These are phyloP conservation scores for Silene vulgaris DNA, from an alignment of 179 eudicot genomes.

Conservation along the genomic window DNA sequence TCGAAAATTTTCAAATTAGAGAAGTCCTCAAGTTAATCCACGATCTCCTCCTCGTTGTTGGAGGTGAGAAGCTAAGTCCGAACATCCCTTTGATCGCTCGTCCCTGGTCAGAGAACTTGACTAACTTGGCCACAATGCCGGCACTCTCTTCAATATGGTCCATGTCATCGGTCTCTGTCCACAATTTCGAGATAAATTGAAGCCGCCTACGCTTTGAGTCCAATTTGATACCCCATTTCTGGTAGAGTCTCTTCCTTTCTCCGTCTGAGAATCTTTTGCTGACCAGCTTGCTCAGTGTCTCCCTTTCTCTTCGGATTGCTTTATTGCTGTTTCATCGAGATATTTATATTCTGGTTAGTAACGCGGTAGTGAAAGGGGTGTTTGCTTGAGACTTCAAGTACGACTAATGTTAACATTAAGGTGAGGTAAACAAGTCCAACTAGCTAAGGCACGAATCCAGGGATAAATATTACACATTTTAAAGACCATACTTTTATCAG, in stretches of 20 bases:
- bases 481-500: not conserved
- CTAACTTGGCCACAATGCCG: slow-evolving; percentile 53
- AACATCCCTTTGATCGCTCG: slow-evolving; percentile 62
- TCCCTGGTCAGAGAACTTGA: slow-evolving; percentile 53
- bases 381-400: not conserved
- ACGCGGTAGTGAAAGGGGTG: not conserved
- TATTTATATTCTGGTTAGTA: slow-evolving; percentile 12
- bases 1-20: slow-evolving; percentile 26
- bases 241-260: slow-evolving; percentile 55
- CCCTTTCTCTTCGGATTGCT: slow-evolving; percentile 62
- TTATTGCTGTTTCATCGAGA: slow-evolving; percentile 46
- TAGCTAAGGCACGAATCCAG: not conserved
- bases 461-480: not conserved
- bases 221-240: slow-evolving; percentile 56
- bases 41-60: slow-evolving; percentile 38
- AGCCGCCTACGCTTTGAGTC: slow-evolving; percentile 61
- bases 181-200: slow-evolving; percentile 49
- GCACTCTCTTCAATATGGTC: slow-evolving; percentile 64
- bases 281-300: slow-evolving; percentile 51
- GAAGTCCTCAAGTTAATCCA: slow-evolving; percentile 45
- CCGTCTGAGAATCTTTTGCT: slow-evolving; percentile 45
- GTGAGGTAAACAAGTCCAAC: not conserved
- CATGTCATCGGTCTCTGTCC: slow-evolving; percentile 59
- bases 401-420: not conserved
- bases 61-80: slow-evolving; percentile 66